Percentiles rank a stretch among this genome's conserved stretches.
These are phyloP conservation scores for Tricholoma sp. DNA, from an alignment of 768 basidiomycete genomes.

Conservation along the genomic window DNA sequence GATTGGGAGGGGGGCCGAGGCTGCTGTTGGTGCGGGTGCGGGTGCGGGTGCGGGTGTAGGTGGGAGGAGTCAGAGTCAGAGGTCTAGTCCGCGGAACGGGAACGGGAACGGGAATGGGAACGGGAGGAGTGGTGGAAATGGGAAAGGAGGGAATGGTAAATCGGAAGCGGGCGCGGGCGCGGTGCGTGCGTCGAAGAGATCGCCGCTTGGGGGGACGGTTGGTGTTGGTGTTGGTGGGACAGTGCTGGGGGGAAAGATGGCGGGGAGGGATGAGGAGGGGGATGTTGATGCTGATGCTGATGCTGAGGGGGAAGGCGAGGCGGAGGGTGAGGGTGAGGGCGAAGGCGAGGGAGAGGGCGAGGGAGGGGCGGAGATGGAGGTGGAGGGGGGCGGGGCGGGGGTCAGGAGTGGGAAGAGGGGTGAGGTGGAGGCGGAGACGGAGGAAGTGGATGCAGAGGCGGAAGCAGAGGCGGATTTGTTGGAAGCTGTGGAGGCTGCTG, in stretches of 20 bases:
- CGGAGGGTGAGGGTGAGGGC: constrained; percentile 29
- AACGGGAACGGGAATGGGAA: background rate
- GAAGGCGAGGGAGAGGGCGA: constrained; percentile 13
- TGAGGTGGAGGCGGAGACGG: constrained; percentile 29
- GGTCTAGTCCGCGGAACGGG: background rate
- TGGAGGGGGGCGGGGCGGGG: constrained; percentile 20
- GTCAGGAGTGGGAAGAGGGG: no score
- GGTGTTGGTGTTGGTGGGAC: constrained; percentile 7
- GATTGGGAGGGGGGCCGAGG: constrained; percentile 22
- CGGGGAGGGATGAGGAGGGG: background rate
- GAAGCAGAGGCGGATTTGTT: constrained; percentile 37
- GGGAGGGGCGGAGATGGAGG: constrained; percentile 26
- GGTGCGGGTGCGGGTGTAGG: background rate
- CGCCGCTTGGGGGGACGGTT: background rate
- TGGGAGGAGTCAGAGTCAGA: background rate
- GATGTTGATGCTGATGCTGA: background rate
- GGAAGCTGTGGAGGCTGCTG: constrained; percentile 48
- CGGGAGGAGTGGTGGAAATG: background rate
- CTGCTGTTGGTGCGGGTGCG: background rate
- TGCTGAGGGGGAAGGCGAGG: constrained; percentile 26
- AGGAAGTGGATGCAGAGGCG: constrained; percentile 15
- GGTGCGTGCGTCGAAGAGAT: background rate
- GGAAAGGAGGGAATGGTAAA: background rate
- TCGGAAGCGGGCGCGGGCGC: background rate
- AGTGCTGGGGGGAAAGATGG: no score